Percentiles rank a stretch among this genome's conserved stretches.
These are phyloP conservation scores for Calamus simplicifolius DNA, from an alignment of 176 grass and related monocot species.

Conservation along the genomic window DNA sequence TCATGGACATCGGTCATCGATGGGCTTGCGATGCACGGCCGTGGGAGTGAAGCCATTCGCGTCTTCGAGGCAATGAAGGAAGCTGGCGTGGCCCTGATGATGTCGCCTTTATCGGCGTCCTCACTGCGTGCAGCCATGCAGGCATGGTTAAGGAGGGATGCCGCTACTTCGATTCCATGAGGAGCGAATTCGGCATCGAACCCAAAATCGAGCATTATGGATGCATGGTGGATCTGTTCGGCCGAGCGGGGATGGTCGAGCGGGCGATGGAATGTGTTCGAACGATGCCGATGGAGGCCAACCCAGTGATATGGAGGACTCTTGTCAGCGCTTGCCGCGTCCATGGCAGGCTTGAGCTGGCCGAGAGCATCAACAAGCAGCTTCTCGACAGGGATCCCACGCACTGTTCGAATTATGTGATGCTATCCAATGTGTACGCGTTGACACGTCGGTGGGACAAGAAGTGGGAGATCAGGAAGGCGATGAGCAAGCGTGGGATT, in stretches of 20 bases:
- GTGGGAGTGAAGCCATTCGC: conserved; percentile 35
- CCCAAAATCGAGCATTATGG: conserved; percentile 73
- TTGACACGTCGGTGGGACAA: conserved; percentile 40
- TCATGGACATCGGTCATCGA: conserved; percentile 63
- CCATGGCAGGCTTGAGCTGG: conserved; percentile 39
- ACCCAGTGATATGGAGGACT: conserved; percentile 52
- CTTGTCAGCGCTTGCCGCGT: conserved; percentile 51
- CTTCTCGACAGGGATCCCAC: conserved; percentile 38
- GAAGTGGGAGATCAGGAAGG: conserved; percentile 53
- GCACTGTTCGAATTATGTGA: conserved; percentile 53
- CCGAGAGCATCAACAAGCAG: conserved; percentile 39
- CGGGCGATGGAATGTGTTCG: conserved; percentile 37
- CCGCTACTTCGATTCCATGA: conserved; percentile 51
- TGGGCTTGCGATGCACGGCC: conserved; percentile 62
- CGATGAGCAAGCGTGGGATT: conserved; percentile 52
- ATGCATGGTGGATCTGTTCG: conserved; percentile 67
- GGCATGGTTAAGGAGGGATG: conserved; percentile 56
- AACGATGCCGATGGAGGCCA: conserved; percentile 52
- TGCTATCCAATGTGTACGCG: conserved; percentile 58
- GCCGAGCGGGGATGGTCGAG: conserved; percentile 50
- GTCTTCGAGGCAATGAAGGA: conserved; percentile 50
- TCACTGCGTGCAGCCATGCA: conserved; percentile 55
- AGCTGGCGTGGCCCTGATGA: conserved; percentile 31
- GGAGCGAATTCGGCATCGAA: conserved; percentile 29
- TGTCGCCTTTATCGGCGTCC: conserved; percentile 53